Percentiles rank a stretch among this genome's conserved stretches.
These are phyloP conservation scores for Cadophora gregata DNA, from an alignment of 2,329 filamentous ascomycete species.

Conservation along the genomic window DNA sequence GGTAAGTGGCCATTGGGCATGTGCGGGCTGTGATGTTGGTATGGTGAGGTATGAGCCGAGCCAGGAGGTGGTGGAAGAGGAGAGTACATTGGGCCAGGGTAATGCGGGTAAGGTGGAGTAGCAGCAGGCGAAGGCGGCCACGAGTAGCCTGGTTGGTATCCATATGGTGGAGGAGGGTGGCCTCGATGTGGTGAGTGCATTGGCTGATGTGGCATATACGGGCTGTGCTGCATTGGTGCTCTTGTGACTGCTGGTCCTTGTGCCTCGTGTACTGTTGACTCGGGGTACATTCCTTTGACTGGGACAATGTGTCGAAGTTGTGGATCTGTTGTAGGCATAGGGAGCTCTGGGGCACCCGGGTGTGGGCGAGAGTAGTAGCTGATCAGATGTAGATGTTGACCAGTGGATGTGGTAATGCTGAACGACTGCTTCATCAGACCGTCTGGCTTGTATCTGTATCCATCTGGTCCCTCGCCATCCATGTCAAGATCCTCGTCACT, in stretches of 20 bases:
- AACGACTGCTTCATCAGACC: conserved; percentile 99
- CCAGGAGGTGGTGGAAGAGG: conserved; percentile 45
- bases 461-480: conserved; percentile 77
- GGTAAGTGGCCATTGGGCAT: conserved; percentile 31
- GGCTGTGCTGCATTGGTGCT: conserved; percentile 66
- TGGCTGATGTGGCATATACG: conserved; percentile 50
- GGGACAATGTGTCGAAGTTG: conserved; percentile 82
- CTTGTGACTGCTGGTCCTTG: conserved; percentile 82
- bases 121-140: conserved; percentile 63
- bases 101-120: conserved; percentile 56
- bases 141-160: conserved; percentile 49
- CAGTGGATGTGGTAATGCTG: conserved; percentile 91
- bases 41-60: conserved; percentile 41
- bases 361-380: conserved; percentile 92
- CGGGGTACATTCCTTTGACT: conserved; percentile 94
- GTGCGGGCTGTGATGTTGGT: conserved; percentile 42
- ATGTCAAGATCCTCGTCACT: conserved; percentile 83
- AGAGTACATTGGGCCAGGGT: conserved; percentile 45
- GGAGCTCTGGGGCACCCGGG: conserved; percentile 72
- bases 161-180: conserved; percentile 49
- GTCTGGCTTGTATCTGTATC: conserved; percentile 93
- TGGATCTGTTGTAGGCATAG: conserved; percentile 83
- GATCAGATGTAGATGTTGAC: conserved; percentile 95
- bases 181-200: conserved; percentile 46
- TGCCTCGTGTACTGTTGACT: conserved; percentile 89